phyloP scores from a whole-genome alignment of 2,329 filamentous ascomycete genomes.

The Dothistroma septosporum region DNA sequence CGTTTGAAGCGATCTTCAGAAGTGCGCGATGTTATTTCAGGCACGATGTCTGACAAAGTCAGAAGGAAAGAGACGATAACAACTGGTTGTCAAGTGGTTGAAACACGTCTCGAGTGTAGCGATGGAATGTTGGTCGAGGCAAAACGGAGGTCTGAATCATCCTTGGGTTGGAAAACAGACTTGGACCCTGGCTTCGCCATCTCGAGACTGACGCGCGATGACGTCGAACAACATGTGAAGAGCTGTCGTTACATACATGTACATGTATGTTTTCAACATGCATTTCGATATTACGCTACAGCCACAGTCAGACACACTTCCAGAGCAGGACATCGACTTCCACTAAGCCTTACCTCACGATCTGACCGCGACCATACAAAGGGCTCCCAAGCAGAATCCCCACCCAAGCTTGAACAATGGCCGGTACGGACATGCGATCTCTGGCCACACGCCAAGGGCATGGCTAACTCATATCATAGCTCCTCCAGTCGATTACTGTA shows the following conservation, averaged over 20 bases:
- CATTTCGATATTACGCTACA: not conserved
- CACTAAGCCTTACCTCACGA: not conserved
- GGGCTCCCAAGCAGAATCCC: not conserved
- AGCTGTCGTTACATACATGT: too few relatives aligned
- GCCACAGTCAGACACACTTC: not conserved
- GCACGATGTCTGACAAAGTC: too few relatives aligned
- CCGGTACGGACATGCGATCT: not conserved
- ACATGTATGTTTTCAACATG: too few relatives aligned
- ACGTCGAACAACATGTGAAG: not conserved
- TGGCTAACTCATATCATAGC: slow-evolving; percentile 19
- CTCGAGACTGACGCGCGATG: not conserved
- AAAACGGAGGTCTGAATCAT: not conserved
- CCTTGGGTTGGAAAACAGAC: not conserved
- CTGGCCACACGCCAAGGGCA: not conserved
- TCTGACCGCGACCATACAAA: not conserved
- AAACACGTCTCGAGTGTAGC: not conserved
- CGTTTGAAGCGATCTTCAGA: too few relatives aligned
- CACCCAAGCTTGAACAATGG: not conserved
- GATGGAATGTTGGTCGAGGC: not conserved
- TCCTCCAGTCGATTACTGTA: slow-evolving; percentile 36
- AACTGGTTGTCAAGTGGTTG: not conserved
- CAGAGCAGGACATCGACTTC: too few relatives aligned
- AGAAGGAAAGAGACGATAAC: not conserved
- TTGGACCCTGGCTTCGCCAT: not conserved
- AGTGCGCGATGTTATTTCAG: too few relatives aligned